phyloP scores from a whole-genome alignment of 108 stramenopile species.

The Aureococcus anophagefferens region DNA sequence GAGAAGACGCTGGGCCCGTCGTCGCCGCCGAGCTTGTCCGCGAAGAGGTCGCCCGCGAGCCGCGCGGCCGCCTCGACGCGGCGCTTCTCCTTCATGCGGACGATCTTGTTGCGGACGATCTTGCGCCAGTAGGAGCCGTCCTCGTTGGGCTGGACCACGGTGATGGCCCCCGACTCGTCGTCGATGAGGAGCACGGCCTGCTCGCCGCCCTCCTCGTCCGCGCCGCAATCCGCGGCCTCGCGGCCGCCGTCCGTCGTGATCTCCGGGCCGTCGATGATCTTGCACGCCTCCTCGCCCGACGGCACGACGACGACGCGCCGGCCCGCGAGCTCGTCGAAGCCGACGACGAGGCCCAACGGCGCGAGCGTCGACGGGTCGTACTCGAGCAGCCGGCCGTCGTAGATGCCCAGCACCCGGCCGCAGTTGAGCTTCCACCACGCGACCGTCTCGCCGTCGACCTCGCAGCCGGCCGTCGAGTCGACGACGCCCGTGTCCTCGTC shows the following conservation, averaged over 20 bases:
- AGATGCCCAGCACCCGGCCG: slow-evolving; percentile 77
- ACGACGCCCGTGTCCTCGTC: background rate
- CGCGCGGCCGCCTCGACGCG: slow-evolving; percentile 62
- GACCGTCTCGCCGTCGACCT: slow-evolving; percentile 31
- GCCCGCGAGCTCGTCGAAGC: slow-evolving; percentile 56
- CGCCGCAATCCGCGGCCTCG: no score
- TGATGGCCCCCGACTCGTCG: slow-evolving; percentile 10
- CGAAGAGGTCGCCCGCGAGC: slow-evolving; percentile 28
- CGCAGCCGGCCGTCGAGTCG: no score
- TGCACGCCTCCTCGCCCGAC: no score
- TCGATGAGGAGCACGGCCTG: slow-evolving; percentile 18
- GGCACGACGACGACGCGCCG: slow-evolving; percentile 53
- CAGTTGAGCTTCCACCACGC: slow-evolving; percentile 88
- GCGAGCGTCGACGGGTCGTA: slow-evolving; percentile 78
- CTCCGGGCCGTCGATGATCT: no score
- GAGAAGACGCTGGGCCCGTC: slow-evolving; percentile 47
- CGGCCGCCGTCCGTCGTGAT: no score
- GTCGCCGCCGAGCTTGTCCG: slow-evolving; percentile 37
- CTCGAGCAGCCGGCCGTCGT: slow-evolving; percentile 75
- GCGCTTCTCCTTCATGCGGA: slow-evolving; percentile 69
- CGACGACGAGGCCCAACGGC: slow-evolving; percentile 83
- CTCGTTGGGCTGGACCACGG: slow-evolving; percentile 80
- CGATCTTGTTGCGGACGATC: slow-evolving; percentile 77
- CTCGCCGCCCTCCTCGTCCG: slow-evolving; percentile 45
- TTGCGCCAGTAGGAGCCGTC: slow-evolving; percentile 90